Conservation (phyloP, 805 yeast species). For the Saccharomyces cerevisiae region DNA sequence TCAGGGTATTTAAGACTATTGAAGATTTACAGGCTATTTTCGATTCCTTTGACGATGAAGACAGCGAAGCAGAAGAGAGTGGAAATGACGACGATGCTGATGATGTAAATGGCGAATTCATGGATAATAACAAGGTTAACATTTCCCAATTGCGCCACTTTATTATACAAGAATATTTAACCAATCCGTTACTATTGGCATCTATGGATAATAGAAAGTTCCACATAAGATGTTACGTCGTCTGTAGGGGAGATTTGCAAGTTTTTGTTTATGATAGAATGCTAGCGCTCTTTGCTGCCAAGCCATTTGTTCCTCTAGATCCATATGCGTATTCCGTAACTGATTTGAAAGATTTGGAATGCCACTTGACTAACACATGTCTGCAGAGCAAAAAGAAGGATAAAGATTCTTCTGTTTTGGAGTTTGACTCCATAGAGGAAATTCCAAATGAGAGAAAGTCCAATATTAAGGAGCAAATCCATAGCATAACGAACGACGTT, state of each 20-base stretch:
- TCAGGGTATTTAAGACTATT: conserved; percentile 67
- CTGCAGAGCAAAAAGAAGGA: conserved; percentile 51
- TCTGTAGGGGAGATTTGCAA: conserved; percentile 61
- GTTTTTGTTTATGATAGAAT: conserved; percentile 77
- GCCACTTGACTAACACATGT: conserved; percentile 93
- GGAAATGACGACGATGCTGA: conserved; percentile 33
- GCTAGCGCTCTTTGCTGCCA: conserved; percentile 71
- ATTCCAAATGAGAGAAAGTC: conserved; percentile 32
- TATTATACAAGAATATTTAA: conserved; percentile 75
- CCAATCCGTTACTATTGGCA: conserved; percentile 56
- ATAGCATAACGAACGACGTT: conserved; percentile 55
- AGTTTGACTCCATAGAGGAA: conserved; percentile 50
- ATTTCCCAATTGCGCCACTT: conserved; percentile 87
- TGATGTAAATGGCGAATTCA: conserved; percentile 11
- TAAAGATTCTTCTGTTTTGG: conserved; percentile 43
- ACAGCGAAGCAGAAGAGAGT: conserved; percentile 52
- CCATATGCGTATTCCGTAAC: conserved; percentile 25
- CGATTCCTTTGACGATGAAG: conserved; percentile 77
- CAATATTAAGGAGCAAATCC: conserved; percentile 46
- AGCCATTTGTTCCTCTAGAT: conserved; percentile 26
- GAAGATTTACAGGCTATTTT: conserved; percentile 77
- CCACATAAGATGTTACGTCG: conserved; percentile 79
- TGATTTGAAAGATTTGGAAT: conserved; percentile 40
- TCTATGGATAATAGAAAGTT: conserved; percentile 65
- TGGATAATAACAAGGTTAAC: conserved; percentile 54